Evolutionary conservation across 2,329 filamentous ascomycete species (phyloP), one percentile per base, ranked within the genome.

Genomic region (Knufia fluminis): DNA sequence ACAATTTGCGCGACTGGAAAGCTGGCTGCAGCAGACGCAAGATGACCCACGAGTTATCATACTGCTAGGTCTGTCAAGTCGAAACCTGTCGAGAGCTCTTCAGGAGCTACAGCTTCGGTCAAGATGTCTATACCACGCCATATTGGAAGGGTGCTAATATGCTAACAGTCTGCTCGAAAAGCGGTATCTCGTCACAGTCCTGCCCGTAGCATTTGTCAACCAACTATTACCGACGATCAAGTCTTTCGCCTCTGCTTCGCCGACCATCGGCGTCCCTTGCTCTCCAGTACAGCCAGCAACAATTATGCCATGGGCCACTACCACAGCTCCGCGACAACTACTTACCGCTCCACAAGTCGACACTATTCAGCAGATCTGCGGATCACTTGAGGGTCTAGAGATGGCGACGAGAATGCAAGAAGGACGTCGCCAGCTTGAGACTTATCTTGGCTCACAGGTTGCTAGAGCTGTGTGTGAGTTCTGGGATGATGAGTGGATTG

Each of bases 261-360:
- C 33, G 4, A 16, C 9, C n/a, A 36, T 17, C 33, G 16, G n/a
- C 16, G 33, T 14, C n/a, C 33, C 26, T 14, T 36, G 6, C 9
- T 16, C n/a, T 14, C 4, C 4, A n/a, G 7, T 8, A 6, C 9
- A 36, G 33, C 16, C 19, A 16, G 8, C 22, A 32, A 12, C 10
- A 9, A 14, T 16, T 7, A 32, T 16, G 19, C 14, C 33, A 12
- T 48, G 22, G 19, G 33, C 20, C 17, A 40, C 14, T 9, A 48
- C 12, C 19, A 28, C 24, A 28, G 54, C 53, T 6, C 54, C 56
- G 1, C 33, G 46, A 7, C 53, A 55, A n/a, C 50, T 50, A 1
- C 53, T 65, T 26, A 57, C 57, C 1, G 55, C 61, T 36, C 60
- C 65, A 9, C 58, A 64, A 14, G 57, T 52, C 1, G 61, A 64